Evolutionary conservation across 306 rosid genomes (phyloP).

Genomic region (Rosa multiflora): DNA sequence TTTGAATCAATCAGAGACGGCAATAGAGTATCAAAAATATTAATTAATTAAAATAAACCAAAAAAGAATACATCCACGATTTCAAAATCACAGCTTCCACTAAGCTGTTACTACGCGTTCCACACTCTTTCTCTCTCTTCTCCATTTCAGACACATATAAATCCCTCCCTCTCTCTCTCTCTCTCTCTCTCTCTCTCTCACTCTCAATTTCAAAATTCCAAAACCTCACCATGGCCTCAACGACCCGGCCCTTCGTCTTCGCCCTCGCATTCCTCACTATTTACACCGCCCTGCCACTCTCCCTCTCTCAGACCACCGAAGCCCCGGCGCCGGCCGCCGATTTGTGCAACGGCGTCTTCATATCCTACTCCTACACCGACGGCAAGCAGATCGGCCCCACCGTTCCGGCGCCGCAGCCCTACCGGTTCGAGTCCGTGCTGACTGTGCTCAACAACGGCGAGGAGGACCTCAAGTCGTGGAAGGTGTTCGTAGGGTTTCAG

Average conservation of each 20-base stretch:
- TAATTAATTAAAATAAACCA: neutral
- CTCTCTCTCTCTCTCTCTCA: conserved; percentile 26
- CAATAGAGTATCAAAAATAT: neutral
- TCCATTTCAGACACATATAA: conserved; percentile 13
- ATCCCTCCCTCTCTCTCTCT: neutral
- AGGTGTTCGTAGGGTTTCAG: conserved; percentile 73
- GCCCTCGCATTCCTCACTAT: conserved; percentile 8
- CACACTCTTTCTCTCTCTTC: neutral
- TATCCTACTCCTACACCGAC: conserved; percentile 53
- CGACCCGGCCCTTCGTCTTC: conserved; percentile 16
- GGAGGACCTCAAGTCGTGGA: conserved; percentile 79
- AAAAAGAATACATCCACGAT: neutral
- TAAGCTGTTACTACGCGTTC: conserved; percentile 45
- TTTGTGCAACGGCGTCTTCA: conserved; percentile 64
- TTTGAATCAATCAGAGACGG: conserved; percentile 38
- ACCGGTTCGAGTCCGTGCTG: conserved; percentile 74
- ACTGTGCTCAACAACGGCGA: conserved; percentile 78
- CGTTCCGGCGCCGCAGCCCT: conserved; percentile 43
- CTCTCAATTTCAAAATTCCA: conserved; percentile 19
- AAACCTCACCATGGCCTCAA: conserved; percentile 25
- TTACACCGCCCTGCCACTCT: conserved; percentile 23
- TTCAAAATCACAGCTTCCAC: conserved; percentile 21
- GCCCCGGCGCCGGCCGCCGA: conserved; percentile 27
- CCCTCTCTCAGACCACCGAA: conserved; percentile 25
- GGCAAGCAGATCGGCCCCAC: conserved; percentile 57